These are phyloP conservation scores for Saururus chinensis DNA, from an alignment of 164 flowering plant genomes.

Conservation along the genomic window DNA sequence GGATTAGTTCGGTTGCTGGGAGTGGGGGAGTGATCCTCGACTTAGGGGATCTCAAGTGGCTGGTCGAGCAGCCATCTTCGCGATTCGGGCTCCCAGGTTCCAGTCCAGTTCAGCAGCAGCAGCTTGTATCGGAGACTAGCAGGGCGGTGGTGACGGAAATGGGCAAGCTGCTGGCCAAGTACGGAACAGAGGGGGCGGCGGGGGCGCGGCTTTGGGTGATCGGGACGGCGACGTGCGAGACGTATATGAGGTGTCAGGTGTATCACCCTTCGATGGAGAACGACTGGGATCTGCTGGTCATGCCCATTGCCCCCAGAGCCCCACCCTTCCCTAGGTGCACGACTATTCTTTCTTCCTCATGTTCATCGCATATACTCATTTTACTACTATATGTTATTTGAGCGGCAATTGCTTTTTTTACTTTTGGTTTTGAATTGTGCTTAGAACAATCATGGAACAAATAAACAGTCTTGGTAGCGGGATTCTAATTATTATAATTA, in stretches of 20 bases:
- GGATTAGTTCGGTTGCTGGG: constrained; percentile 21
- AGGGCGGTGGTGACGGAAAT: constrained; percentile 54
- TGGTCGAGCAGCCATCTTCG: constrained; percentile 54
- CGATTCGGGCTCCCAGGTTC: constrained; percentile 21
- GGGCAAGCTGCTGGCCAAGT: constrained; percentile 52
- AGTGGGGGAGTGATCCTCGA: constrained; percentile 50
- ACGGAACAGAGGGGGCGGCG: constrained; percentile 5
- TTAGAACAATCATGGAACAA: no score
- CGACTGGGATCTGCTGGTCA: constrained; percentile 95
- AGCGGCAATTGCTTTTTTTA: no score
- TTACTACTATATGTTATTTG: no score
- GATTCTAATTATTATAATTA: no score
- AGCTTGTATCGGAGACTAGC: constrained; percentile 39
- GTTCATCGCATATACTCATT: background rate
- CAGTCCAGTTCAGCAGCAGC: constrained; percentile 22
- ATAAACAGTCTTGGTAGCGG: no score
- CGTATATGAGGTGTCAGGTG: constrained; percentile 86
- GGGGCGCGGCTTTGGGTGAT: constrained; percentile 52
- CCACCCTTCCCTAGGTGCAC: constrained; percentile 71
- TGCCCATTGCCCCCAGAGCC: constrained; percentile 62
- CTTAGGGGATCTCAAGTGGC: constrained; percentile 91
- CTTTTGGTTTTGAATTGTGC: no score
- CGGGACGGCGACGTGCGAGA: constrained; percentile 94
- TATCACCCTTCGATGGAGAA: constrained; percentile 81
- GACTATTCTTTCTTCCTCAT: background rate